Conservation (phyloP, 2,329 filamentous ascomycete species). For the Paecilomyces dactylethromorphus region DNA sequence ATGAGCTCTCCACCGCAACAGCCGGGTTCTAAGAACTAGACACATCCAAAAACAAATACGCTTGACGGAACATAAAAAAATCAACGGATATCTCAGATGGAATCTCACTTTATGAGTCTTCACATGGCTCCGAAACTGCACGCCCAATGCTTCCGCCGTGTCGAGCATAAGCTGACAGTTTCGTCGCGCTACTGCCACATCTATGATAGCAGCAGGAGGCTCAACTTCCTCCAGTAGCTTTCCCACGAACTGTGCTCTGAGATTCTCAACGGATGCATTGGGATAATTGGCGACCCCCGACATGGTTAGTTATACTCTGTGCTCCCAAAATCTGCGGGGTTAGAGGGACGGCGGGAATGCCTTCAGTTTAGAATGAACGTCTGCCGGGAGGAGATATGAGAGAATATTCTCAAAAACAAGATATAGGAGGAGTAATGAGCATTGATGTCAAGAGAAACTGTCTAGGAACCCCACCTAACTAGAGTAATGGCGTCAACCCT, state of each 20-base stretch:
- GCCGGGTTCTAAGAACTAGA: neutral
- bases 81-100: neutral
- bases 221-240: slow-evolving; percentile 53
- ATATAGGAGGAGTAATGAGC: neutral
- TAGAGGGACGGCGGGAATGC: neutral
- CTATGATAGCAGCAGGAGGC: slow-evolving; percentile 61
- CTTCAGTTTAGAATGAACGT: neutral
- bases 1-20: neutral
- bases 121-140: slow-evolving; percentile 68
- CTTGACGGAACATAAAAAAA: neutral
- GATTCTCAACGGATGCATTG: slow-evolving; percentile 6
- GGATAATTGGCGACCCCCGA: slow-evolving; percentile 10
- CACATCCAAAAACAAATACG: neutral
- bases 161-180: slow-evolving; percentile 69
- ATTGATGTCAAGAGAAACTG: neutral
- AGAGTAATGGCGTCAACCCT: too few relatives aligned
- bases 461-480: neutral
- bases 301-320: slow-evolving; percentile 1
- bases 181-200: slow-evolving; percentile 55
- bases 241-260: slow-evolving; percentile 45
- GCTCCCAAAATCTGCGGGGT: neutral
- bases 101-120: slow-evolving; percentile 65
- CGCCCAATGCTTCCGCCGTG: slow-evolving; percentile 50
- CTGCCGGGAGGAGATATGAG: neutral
- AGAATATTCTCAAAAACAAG: neutral